Base-by-base conservation (phyloP, 176 grass and related monocot genomes). In the Aegilops sharonensis region DNA sequence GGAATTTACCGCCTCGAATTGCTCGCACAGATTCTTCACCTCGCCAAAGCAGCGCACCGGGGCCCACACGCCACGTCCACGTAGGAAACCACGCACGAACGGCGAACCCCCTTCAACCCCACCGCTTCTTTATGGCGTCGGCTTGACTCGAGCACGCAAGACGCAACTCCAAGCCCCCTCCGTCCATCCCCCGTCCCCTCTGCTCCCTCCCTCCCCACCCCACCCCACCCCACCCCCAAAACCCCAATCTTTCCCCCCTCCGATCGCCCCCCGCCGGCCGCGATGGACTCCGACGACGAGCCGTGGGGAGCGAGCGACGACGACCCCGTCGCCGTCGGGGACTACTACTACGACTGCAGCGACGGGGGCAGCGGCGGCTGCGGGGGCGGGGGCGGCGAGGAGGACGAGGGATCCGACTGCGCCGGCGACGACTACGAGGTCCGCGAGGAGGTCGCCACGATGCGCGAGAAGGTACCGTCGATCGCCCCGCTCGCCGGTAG, bases 271-370 rank as follows among this genome's bases (percentile, higher is more conserved):
- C 65, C 3, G 45, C 76, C 45, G 73, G 15, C 54, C 9, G 79
- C 62, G 68, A 84, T 84, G 81, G 54, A 60, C 81, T 17, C 70
- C 52, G 82, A 48, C 39, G 57, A 75, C 15, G 70, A 75, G 17
- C 15, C 32, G 15, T 56, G 18, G 35, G 69, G 36, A 54, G 69
- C 15, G n/a, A 64, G 54, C 15, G 56, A 31, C 52, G 0, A 15
- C 18, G 81, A 83, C 68, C 52, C 72, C 35, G 5, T 75, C 54
- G 64, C 50, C 64, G 79, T 35, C 3, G 64, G 47, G 43, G 64
- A 82, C 5, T 68, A 69, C 79, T 54, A 32, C 79, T 64, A 84
- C 72, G 48, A 52, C 57, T 64, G 57, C 24, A 84, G 82, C 69
- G 82, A 84, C 6, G n/a, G 8, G 68, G 81, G 30, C 14, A 25